Percentiles rank a stretch among this genome's conserved stretches.
phyloP scores from a whole-genome alignment of 192 early-diverging fungal genomes.

The Rhizophagus sp. region DNA sequence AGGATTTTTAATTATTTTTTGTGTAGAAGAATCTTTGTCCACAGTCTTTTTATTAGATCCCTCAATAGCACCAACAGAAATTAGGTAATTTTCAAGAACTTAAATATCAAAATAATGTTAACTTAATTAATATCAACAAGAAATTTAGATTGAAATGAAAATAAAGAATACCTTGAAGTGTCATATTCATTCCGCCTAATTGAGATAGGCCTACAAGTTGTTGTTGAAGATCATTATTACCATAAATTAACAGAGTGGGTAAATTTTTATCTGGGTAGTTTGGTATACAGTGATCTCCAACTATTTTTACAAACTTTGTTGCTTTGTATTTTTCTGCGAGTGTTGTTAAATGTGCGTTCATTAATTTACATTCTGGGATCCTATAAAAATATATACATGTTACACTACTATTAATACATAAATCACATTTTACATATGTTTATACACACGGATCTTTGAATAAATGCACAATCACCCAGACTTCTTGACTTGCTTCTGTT shows the following conservation, averaged over 20 bases:
- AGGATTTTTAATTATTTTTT: conserved; percentile 15
- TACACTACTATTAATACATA: background rate
- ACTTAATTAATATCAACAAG: background rate
- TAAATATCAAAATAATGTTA: background rate
- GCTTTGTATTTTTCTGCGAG: conserved; percentile 76
- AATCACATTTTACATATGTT: background rate
- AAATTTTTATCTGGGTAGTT: conserved; percentile 91
- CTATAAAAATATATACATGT: conserved; percentile 48
- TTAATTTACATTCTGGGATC: conserved; percentile 82
- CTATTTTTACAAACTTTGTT: conserved; percentile 94
- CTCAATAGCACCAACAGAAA: conserved; percentile 23
- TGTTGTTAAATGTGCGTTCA: conserved; percentile 73
- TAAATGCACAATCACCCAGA: conserved; percentile 63
- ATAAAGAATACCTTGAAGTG: conserved; percentile 53
- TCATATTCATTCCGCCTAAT: conserved; percentile 83
- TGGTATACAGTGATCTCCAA: conserved; percentile 90
- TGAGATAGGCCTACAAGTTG: conserved; percentile 81
- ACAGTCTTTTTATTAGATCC: background rate
- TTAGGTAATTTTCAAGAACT: conserved; percentile 25
- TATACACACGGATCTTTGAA: conserved; percentile 59
- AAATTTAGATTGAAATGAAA: background rate
- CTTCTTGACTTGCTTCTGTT: conserved; percentile 84
- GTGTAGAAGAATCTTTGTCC: background rate
- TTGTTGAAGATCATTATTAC: conserved; percentile 78
- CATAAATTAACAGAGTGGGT: conserved; percentile 91